Base-by-base conservation (phyloP, 805 yeast genomes). In the Ogataea methylovora region DNA sequence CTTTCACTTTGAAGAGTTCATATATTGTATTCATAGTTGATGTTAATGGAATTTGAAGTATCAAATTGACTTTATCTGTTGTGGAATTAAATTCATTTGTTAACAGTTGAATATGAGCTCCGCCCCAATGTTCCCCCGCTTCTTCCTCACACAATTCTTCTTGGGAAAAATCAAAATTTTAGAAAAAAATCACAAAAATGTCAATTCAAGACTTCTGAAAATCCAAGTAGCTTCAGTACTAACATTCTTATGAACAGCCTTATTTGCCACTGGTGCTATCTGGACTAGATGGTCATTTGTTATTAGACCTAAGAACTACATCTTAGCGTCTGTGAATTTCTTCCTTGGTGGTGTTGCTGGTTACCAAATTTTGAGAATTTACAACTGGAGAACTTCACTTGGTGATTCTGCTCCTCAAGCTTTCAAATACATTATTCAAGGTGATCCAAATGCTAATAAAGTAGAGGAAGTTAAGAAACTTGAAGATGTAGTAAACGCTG, bases 231-330 rank as follows among this genome's bases (percentile, higher is more conserved):
- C 21, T 12, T 8, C 6, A 8, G 15, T 15, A 31, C 41, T 36
- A 36, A 38, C 42, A 6, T 19, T 12, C n/a, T 15, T 2, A 8
- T 33, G 26, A 28, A 40, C 53, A 37, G 94, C 97, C 2, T 69
- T 90, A 38, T 71, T 84, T 48, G 87, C 88, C 30, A 90, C 98
- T 1, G 98, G 97, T 36, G 76, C 76, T 35, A 86, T 90, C 49
- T 90, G 98, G 98, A 90, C 98, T 24, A 77, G 98, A 60, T 90
- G 97, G 97, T 87, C 96, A 12, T 74, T 88, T 61, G 92, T 88
- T 43, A 90, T 90, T 54, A 76, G 67, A 44, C 98, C 98, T 27
- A 80, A 82, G 63, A 90, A 90, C 62, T 69, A 71, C 47, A 65
- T 92, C 41, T 69, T 92, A 45, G 98, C 97, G 4, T 76, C 90